Evolutionary conservation across 2,329 filamentous ascomycete species (phyloP).

Genomic region (Clonostachys solani): DNA sequence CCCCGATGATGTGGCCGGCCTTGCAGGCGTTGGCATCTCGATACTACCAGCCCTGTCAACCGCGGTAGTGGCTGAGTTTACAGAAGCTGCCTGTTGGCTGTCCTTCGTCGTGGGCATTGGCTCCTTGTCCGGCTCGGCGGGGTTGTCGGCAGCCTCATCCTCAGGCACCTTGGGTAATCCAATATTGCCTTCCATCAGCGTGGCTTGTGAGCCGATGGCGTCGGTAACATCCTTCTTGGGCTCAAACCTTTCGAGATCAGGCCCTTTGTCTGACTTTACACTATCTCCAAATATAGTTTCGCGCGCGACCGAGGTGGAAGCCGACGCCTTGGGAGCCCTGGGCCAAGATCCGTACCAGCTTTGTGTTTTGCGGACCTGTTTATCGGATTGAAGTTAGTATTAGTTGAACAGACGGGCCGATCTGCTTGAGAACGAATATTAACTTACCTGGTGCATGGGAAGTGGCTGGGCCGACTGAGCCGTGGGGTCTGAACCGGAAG

Average conservation of each 20-base stretch:
- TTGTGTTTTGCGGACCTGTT: slow-evolving; percentile 43
- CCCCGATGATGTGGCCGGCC: slow-evolving; percentile 31
- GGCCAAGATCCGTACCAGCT: slow-evolving; percentile 65
- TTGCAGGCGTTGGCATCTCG: background rate
- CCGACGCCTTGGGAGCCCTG: slow-evolving; percentile 46
- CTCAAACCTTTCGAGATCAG: slow-evolving; percentile 36
- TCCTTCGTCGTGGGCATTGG: background rate
- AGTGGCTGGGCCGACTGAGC: background rate
- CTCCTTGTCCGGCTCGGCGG: background rate
- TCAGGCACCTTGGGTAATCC: background rate
- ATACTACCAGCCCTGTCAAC: too few species aligned
- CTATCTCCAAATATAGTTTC: slow-evolving; percentile 59
- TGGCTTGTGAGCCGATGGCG: background rate
- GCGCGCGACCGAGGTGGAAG: slow-evolving; percentile 55
- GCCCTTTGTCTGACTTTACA: slow-evolving; percentile 34
- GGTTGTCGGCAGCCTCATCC: background rate
- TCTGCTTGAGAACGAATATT: background rate
- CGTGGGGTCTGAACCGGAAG: slow-evolving; percentile 1
- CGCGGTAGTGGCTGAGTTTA: background rate
- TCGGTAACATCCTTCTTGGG: slow-evolving; percentile 15
- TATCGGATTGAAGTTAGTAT: background rate
- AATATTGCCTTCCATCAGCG: background rate
- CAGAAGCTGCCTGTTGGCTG: background rate
- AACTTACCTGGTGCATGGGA: background rate
- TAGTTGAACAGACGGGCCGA: background rate